Percentiles rank a stretch among this genome's conserved stretches.
Evolutionary conservation across 345 rosid genomes (phyloP).

Genomic region (Camelina hispida): DNA sequence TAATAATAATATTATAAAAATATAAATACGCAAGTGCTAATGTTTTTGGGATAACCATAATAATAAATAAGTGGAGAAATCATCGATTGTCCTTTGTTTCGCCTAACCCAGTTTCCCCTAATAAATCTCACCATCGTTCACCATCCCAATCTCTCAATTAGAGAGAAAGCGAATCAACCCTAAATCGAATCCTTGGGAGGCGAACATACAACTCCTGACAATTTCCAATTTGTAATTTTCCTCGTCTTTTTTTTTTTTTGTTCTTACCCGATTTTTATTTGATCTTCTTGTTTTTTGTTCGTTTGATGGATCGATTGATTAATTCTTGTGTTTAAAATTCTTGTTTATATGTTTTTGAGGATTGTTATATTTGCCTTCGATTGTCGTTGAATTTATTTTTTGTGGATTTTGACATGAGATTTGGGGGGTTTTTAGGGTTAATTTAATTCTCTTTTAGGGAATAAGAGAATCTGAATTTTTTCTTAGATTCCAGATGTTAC

Average conservation of each 20-base stretch:
- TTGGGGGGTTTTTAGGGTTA: constrained; percentile 23
- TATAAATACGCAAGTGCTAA: constrained; percentile 17
- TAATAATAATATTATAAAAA: not conserved
- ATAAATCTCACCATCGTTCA: constrained; percentile 40
- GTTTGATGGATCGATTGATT: constrained; percentile 22
- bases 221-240: constrained; percentile 50
- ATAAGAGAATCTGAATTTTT: constrained; percentile 15
- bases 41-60: not conserved
- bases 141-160: constrained; percentile 43
- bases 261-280: not conserved
- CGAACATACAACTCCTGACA: constrained; percentile 3
- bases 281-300: not conserved
- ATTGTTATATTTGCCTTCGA: not conserved
- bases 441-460: not conserved
- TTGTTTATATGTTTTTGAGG: constrained; percentile 30
- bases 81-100: constrained; percentile 41
- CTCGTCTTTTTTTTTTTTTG: constrained; percentile 20
- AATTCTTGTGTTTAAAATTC: constrained; percentile 10
- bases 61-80: constrained; percentile 13
- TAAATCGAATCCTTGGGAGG: constrained; percentile 37
- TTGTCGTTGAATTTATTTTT: constrained; percentile 18
- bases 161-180: not conserved
- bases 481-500: not conserved
- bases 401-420: constrained; percentile 1
- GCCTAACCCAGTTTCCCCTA: constrained; percentile 41